These are phyloP conservation scores for Sphagnum fallax DNA, from an alignment of 228 moss, liverwort and hornwort species.

Conservation along the genomic window DNA sequence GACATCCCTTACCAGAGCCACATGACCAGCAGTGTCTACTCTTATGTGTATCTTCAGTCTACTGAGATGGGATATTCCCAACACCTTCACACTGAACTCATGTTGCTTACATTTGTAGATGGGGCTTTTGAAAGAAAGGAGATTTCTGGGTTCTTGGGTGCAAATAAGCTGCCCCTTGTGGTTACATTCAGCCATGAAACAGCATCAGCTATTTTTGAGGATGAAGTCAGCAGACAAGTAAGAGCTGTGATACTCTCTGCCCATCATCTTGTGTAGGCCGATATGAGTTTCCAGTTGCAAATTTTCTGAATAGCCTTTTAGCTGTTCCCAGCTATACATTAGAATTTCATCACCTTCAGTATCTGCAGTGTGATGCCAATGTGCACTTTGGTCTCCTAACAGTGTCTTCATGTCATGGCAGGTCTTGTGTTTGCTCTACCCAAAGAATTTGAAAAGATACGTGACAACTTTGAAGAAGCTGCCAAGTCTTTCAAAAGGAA, in stretches of 20 bases:
- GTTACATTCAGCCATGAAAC: slow-evolving; percentile 46
- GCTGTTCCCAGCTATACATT: not conserved
- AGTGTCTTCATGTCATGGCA: slow-evolving; percentile 13
- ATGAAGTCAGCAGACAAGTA: slow-evolving; percentile 81
- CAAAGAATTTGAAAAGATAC: slow-evolving; percentile 39
- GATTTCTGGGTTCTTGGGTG: slow-evolving; percentile 36
- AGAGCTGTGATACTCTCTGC: not conserved
- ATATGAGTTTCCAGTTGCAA: not conserved
- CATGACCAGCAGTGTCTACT: too few species aligned
- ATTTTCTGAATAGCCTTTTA: not conserved
- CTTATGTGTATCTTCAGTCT: too few species aligned
- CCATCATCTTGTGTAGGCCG: not conserved
- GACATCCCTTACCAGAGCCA: too few species aligned
- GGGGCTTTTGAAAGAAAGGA: slow-evolving; percentile 52
- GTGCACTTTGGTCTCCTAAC: too few species aligned
- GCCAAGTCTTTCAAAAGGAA: slow-evolving; percentile 58
- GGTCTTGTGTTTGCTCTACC: slow-evolving; percentile 61
- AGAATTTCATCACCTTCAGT: too few species aligned
- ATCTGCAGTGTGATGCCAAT: too few species aligned
- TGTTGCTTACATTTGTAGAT: slow-evolving; percentile 27
- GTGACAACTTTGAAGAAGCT: slow-evolving; percentile 42
- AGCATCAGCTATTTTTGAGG: slow-evolving; percentile 50
- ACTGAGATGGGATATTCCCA: too few species aligned
- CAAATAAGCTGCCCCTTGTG: slow-evolving; percentile 69
- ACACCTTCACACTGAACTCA: too few species aligned